Evolutionary conservation across 345 rosid genomes (phyloP).

Genomic region (Conringia planisiliqua): DNA sequence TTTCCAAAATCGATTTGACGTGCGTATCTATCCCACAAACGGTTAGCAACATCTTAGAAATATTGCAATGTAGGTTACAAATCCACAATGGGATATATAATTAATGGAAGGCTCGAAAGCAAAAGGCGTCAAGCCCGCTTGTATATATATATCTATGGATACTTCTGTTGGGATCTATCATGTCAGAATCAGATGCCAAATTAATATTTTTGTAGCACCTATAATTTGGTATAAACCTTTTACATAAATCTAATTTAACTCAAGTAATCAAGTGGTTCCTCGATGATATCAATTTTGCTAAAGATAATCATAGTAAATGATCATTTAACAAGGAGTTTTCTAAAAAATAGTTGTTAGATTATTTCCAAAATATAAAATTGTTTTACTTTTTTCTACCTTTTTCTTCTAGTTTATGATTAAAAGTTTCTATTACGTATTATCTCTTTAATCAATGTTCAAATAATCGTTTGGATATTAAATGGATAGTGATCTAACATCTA

Average conservation of each 20-base stretch:
- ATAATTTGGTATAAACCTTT: neutral
- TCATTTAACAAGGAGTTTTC: neutral
- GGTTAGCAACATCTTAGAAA: constrained; percentile 21
- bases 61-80: constrained; percentile 20
- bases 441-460: too few relatives aligned
- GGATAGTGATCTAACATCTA: too few relatives aligned
- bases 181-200: constrained; percentile 25
- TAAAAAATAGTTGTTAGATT: neutral
- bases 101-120: constrained; percentile 26
- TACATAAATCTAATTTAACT: neutral
- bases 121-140: constrained; percentile 23
- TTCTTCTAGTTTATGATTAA: neutral
- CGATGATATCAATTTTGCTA: neutral
- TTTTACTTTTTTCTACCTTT: neutral
- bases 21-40: constrained; percentile 26
- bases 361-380: neutral
- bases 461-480: too few relatives aligned
- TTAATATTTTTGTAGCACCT: constrained; percentile 11
- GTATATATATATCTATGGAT: constrained; percentile 4
- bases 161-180: constrained; percentile 17
- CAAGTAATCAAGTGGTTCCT: neutral
- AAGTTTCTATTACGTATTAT: neutral
- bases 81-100: constrained; percentile 24
- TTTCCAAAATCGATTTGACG: constrained; percentile 23
- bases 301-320: neutral